Base-by-base conservation (phyloP, 2,329 filamentous ascomycete genomes). In the Penicillium palitans region DNA sequence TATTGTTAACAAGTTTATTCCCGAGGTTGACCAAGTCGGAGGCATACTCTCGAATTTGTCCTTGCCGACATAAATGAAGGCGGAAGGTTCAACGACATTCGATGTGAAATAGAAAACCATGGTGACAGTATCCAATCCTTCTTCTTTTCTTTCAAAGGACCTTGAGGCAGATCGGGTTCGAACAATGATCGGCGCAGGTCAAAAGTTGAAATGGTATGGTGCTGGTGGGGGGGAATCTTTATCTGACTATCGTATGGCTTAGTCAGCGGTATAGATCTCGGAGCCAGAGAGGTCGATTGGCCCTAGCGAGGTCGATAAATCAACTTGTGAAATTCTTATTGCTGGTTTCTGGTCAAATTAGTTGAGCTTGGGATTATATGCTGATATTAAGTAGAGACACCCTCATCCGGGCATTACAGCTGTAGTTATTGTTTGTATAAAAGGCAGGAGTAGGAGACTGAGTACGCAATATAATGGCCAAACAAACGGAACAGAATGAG, bases 21-120 rank as follows among this genome's bases (percentile, higher is more conserved):
- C 51, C 27, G 21, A 25, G 47, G 39, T 29, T 41, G 48, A 50
- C 49, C 37, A 44, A 54, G 33, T 64, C 37, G 49, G 37, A 45
- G 50, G 66, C 88, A 72, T 82, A 97, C 95, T 99, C 81, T 99
- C 95, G 68, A 95, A 93, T 80, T 99, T 99, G 82, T 99, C 95
- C 78, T 98, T 99, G 76, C 95, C 95, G 59, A 97, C 91, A 74
- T 99, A 99, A 71, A 99, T 87, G 73, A 89, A 93, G 42, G 91
- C 93, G 33, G 91, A 74, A 2, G 95, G 93, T 13, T 87, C 83
- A 40, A 96, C 91, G 42, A 87, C 86, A 61, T 85, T 93, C 27
- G 93, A 98, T 1, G 87, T 95, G 76, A 95, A 98, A 77, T 98
- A 98, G 79, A 90, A 96, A 47, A 99, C 95, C 95, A 99, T 96